Percentiles rank a stretch among this genome's conserved stretches.
Evolutionary conservation across 441 rosid genomes (phyloP).

Genomic region (Pelargonium citronellum): DNA sequence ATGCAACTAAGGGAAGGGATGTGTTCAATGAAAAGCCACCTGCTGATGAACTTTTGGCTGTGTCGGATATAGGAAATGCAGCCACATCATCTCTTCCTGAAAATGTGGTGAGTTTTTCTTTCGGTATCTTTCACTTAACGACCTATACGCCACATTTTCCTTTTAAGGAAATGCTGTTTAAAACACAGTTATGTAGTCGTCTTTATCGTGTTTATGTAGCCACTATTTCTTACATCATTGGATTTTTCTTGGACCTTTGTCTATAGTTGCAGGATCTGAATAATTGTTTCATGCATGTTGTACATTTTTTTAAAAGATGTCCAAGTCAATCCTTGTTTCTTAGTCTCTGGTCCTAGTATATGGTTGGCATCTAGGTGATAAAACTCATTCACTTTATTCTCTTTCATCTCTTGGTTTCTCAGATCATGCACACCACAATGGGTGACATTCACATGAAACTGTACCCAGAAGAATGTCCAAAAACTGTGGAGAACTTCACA

Average conservation of each 20-base stretch:
- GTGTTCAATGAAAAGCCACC: constrained; percentile 97
- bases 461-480: constrained; percentile 98
- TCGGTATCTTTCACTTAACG: not conserved
- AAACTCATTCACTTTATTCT: not conserved
- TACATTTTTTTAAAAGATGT: not conserved
- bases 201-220: not conserved
- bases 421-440: constrained; percentile 84
- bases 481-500: constrained; percentile 94
- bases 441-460: constrained; percentile 89
- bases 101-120: constrained; percentile 60
- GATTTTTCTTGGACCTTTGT: not conserved
- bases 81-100: constrained; percentile 89
- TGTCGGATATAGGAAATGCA: constrained; percentile 82
- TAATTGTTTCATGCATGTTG: not conserved
- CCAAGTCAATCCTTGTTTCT: too few species aligned
- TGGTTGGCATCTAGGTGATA: not conserved
- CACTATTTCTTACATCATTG: not conserved
- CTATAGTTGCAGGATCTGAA: not conserved
- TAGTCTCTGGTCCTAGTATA: too few species aligned
- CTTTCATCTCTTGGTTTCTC: constrained; percentile 19
- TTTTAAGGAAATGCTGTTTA: not conserved
- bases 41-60: constrained; percentile 90
- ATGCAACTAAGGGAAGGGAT: constrained; percentile 89
- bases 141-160: not conserved
- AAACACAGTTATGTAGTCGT: not conserved